phyloP scores from a whole-genome alignment of 768 basidiomycete genomes.

The Tremella fuciformis region DNA sequence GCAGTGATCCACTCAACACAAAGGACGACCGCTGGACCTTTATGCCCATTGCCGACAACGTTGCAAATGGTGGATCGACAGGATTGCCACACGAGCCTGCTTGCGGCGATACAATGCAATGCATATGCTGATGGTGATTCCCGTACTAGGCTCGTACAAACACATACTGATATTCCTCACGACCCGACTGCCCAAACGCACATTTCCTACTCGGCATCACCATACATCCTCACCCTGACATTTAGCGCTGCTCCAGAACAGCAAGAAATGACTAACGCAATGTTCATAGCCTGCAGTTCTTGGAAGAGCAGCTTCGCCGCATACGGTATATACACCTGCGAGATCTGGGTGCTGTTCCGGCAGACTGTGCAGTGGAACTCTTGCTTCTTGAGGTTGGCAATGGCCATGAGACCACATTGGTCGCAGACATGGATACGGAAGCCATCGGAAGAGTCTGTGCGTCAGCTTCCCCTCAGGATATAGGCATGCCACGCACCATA shows the following conservation, averaged over 20 bases:
- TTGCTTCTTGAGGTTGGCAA: constrained; percentile 99
- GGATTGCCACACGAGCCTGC: no score
- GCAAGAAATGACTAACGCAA: constrained; percentile 32
- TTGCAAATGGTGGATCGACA: no score
- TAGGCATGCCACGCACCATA: constrained; percentile 30
- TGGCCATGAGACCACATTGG: constrained; percentile 85
- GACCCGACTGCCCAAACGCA: no score
- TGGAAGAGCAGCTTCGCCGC: constrained; percentile 96
- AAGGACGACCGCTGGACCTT: no score
- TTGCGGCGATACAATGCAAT: no score
- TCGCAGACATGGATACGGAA: constrained; percentile 45
- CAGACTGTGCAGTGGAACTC: constrained; percentile 97
- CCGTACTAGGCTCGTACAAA: no score
- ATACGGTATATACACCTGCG: constrained; percentile 67
- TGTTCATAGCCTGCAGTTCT: constrained; percentile 55
- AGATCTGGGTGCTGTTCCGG: constrained; percentile 92
- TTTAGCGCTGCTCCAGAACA: constrained; percentile 12
- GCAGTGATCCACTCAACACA: no score
- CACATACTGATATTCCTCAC: no score
- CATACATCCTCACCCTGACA: constrained; percentile 37
- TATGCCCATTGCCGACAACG: no score
- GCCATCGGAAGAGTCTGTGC: constrained; percentile 48
- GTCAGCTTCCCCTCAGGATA: constrained; percentile 12
- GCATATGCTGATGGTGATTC: no score
- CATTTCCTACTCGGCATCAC: constrained; percentile 30